Evolutionary conservation across 2,329 filamentous ascomycete species (phyloP), one percentile per base, ranked within the genome.

Genomic region (Magnaporthiopsis rhizophila): DNA sequence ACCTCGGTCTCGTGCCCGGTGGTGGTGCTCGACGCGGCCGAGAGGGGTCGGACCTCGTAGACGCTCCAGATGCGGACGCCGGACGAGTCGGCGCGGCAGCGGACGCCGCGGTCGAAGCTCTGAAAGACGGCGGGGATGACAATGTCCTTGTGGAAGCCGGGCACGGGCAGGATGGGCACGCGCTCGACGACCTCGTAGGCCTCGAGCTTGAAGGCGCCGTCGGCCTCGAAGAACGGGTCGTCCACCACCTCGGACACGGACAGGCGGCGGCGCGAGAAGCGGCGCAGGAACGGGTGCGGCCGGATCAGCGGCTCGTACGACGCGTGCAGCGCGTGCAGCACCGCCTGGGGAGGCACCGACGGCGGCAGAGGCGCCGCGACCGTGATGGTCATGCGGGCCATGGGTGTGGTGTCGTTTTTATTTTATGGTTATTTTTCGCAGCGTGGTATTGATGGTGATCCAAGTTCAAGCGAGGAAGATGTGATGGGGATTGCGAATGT

Each of bases 111-210:
- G 28, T 72, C 71, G 38, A 78, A 74, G 65, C 71, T 73, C 69
- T 81, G 79, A 66, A 81, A 80, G 34, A 79, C 74, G 66, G 77
- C 77, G 5, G 76, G 76, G 65, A 81, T 76, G 62, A 68, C 68
- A 53, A 81, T 73, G 38, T 76, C 74, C 68, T 76, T 80, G 32
- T 69, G 72, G 30, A 79, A 66, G 59, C 78, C 76, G 0, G 79
- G 77, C 8, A 80, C 72, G 30, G 79, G 70, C 34, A 74, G 70
- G 67, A 81, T 73, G 64, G 74, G 69, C 57, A 75, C 70, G 66
- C 75, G 74, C 62, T 77, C 73, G 62, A 72, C 68, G 58, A 75
- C 70, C 61, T 72, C 68, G 64, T 71, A 75, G n/a, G 71, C 70
- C 34, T 71, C 67, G 5, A 74, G 68, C 30, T 70, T 69, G 56